phyloP scores from a whole-genome alignment of 2,329 filamentous ascomycete species.

The Penicillium sp. region DNA sequence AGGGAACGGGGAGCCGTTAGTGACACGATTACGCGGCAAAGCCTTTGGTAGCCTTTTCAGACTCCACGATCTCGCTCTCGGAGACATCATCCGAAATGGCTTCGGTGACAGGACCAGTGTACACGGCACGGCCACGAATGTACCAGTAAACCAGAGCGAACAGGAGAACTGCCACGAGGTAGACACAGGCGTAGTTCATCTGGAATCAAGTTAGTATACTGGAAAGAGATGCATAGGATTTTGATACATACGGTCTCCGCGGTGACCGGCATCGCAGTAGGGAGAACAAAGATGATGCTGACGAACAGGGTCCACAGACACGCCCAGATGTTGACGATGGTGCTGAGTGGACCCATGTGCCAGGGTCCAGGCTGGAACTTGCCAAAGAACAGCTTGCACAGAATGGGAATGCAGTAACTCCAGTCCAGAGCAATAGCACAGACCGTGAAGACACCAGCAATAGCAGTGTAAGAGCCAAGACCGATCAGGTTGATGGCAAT shows the following conservation, averaged over 20 bases:
- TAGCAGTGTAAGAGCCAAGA: constrained; percentile 52
- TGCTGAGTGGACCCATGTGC: constrained; percentile 55
- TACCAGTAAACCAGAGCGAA: constrained; percentile 56
- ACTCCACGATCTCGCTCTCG: constrained; percentile 18
- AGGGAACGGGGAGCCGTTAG: background rate
- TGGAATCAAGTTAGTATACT: constrained; percentile 26
- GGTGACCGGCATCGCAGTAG: constrained; percentile 55
- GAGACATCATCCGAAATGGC: constrained; percentile 29
- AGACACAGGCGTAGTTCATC: constrained; percentile 64
- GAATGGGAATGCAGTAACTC: constrained; percentile 63
- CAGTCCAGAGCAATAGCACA: constrained; percentile 54
- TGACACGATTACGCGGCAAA: constrained; percentile 7
- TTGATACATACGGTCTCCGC: constrained; percentile 48
- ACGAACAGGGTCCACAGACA: constrained; percentile 61
- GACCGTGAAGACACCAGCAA: constrained; percentile 53
- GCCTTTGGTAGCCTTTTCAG: constrained; percentile 14
- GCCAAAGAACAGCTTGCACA: constrained; percentile 58
- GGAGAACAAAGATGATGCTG: constrained; percentile 61
- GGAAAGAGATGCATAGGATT: background rate
- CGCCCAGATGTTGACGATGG: constrained; percentile 56
- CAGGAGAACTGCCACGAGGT: constrained; percentile 55
- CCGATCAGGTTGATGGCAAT: constrained; percentile 65
- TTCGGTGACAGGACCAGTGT: constrained; percentile 55
- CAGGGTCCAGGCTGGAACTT: constrained; percentile 60
- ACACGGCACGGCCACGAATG: constrained; percentile 53